Base-by-base conservation (phyloP, 1,284 basidiomycete species). In the Ceratobasidium sp. region DNA sequence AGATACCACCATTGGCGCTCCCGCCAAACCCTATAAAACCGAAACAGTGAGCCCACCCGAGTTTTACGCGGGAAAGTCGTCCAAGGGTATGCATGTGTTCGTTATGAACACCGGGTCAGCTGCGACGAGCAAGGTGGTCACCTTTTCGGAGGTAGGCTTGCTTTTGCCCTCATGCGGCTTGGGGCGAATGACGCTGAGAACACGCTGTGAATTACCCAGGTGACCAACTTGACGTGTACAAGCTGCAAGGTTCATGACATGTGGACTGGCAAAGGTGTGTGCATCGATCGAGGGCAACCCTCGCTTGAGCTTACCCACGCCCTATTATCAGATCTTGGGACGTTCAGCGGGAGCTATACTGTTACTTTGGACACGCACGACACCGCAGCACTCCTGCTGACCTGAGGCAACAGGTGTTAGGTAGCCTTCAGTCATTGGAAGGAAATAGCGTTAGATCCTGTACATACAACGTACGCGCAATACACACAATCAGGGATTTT, bases 1-100 rank as follows among this genome's bases (percentile, higher is more conserved):
- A 80, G 87, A 88, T 76, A 53, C 79, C 0, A 83, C 77, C 2
- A 72, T 86, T 37, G 87, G 86, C 6, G 82, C 81, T 4, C 84
- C 87, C 0, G 87, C 87, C 1, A 80, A 78, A 54, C 86, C 86
- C 6, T 87, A 88, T 81, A 83, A 81, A 29, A 81, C 86, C 1
- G 82, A 81, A 19, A 77, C 83, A 19, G 85, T 84, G 2, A 53
- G 51, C 51, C 84, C 85, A 43, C 86, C 86, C 4, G 85, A 87
- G 79, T 88, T 84, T 76, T 88, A 85, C 78, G 79, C 85, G 19
- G 86, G 87, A 0, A 76, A 77, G 27, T 88, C 87, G 0, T 81
- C 82, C 29, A 85, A 84, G 76, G 87, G 87, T 9, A 84, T 79
- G 2, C 87, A 88, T 76, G 84, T 88, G 8, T 88, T 88, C 78